Percentiles rank a stretch among this genome's conserved stretches.
Evolutionary conservation across 495 filamentous ascomycete species (phyloP).

Genomic region (Aspergillus diversus): DNA sequence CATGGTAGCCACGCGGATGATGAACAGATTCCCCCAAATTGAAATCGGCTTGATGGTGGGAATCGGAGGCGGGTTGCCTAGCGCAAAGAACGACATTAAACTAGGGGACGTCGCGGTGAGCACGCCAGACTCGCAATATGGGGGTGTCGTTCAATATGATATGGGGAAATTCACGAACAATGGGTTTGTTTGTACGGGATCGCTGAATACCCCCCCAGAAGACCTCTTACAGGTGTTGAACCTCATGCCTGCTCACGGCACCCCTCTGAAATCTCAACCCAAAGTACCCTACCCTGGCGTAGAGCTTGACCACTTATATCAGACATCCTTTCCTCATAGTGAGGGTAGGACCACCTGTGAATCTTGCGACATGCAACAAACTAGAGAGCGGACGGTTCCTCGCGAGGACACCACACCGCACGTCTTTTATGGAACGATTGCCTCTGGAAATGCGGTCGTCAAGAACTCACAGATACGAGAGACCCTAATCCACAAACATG

Average conservation of each 20-base stretch:
- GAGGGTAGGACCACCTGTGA: conserved; percentile 2
- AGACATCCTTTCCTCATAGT: conserved; percentile 4
- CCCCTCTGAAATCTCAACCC: neutral
- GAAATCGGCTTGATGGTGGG: conserved; percentile 51
- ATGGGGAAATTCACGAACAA: conserved; percentile 18
- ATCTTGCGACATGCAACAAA: neutral
- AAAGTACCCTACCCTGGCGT: conserved; percentile 3
- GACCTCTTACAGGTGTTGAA: conserved; percentile 16
- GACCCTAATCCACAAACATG: conserved; percentile 14
- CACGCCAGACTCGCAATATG: conserved; percentile 9
- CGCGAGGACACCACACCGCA: neutral
- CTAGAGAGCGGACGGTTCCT: neutral
- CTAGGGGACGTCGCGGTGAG: conserved; percentile 33
- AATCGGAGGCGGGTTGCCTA: conserved; percentile 46
- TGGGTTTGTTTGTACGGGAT: conserved; percentile 31
- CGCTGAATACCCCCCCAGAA: conserved; percentile 29
- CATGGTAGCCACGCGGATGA: conserved; percentile 31
- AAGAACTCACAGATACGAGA: conserved; percentile 23
- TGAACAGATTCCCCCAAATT: conserved; percentile 38
- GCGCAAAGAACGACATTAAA: conserved; percentile 27
- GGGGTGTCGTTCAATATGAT: conserved; percentile 32
- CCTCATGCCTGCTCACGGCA: neutral
- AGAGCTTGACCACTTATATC: neutral
- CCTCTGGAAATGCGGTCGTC: conserved; percentile 34
- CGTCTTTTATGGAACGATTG: conserved; percentile 32